These are phyloP conservation scores for Phialophora expanda DNA, from an alignment of 2,329 filamentous ascomycete genomes.

Conservation along the genomic window DNA sequence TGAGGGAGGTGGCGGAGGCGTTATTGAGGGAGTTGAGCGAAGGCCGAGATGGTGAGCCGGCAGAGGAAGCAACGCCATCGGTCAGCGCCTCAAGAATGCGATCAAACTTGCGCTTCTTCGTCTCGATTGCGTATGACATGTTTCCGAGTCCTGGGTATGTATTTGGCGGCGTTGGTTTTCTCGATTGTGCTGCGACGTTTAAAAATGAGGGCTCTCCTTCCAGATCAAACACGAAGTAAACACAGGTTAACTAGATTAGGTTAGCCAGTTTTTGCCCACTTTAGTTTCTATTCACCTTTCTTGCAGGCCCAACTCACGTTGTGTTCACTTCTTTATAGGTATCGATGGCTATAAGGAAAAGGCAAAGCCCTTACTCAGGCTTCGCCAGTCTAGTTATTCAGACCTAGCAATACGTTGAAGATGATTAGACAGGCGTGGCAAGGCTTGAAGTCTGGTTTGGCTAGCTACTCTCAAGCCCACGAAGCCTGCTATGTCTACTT, in stretches of 20 bases:
- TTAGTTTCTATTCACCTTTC: not conserved
- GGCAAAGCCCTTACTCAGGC: not conserved
- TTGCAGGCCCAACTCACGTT: not conserved
- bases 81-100: slow-evolving; percentile 52
- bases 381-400: not conserved
- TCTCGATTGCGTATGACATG: slow-evolving; percentile 50
- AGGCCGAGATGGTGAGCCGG: slow-evolving; percentile 20
- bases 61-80: slow-evolving; percentile 22
- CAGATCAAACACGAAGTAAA: slow-evolving; percentile 10
- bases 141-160: not conserved
- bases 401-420: not conserved
- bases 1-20: slow-evolving; percentile 24
- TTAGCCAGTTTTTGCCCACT: not conserved
- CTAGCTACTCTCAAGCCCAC: not conserved
- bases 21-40: slow-evolving; percentile 34
- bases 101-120: slow-evolving; percentile 56
- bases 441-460: not conserved
- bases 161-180: not conserved
- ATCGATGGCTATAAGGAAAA: not conserved
- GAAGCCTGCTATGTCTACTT: not conserved
- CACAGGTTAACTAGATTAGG: slow-evolving; percentile 7
- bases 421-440: not conserved
- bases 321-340: not conserved
- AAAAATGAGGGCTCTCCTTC: not conserved
- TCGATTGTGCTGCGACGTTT: not conserved